These are phyloP conservation scores for Gynandropsis gynandra DNA, from an alignment of 345 rosid genomes.

Conservation along the genomic window DNA sequence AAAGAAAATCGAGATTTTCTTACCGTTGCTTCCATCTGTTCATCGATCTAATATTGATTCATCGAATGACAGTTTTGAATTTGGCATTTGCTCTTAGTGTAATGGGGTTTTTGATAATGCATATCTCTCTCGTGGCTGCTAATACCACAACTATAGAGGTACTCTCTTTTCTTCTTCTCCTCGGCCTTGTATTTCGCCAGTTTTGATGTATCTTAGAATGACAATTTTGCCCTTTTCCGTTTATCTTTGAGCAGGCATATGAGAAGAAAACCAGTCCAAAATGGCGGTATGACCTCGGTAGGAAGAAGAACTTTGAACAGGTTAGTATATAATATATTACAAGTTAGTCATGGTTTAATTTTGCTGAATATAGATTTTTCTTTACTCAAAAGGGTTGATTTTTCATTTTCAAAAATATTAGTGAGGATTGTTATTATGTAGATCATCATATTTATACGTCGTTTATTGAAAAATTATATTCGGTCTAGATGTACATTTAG, in stretches of 20 bases:
- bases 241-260: constrained; percentile 57
- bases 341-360: background rate
- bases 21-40: background rate
- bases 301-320: constrained; percentile 90
- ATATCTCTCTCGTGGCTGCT: constrained; percentile 66
- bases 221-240: background rate
- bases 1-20: constrained; percentile 10
- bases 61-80: constrained; percentile 59
- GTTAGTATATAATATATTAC: constrained; percentile 22
- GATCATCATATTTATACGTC: too few species aligned
- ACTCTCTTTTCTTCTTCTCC: background rate
- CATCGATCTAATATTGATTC: constrained; percentile 15
- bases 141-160: constrained; percentile 99
- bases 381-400: background rate
- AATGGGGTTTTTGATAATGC: constrained; percentile 92
- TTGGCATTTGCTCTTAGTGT: constrained; percentile 92
- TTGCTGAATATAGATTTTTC: background rate
- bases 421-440: too few species aligned
- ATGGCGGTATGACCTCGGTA: constrained; percentile 96
- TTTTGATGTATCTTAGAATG: background rate
- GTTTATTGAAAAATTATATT: too few species aligned
- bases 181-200: background rate
- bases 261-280: constrained; percentile 85
- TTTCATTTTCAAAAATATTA: too few species aligned
- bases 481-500: too few species aligned